Evolutionary conservation across 345 rosid genomes (phyloP).

Genomic region (Acer negundo): DNA sequence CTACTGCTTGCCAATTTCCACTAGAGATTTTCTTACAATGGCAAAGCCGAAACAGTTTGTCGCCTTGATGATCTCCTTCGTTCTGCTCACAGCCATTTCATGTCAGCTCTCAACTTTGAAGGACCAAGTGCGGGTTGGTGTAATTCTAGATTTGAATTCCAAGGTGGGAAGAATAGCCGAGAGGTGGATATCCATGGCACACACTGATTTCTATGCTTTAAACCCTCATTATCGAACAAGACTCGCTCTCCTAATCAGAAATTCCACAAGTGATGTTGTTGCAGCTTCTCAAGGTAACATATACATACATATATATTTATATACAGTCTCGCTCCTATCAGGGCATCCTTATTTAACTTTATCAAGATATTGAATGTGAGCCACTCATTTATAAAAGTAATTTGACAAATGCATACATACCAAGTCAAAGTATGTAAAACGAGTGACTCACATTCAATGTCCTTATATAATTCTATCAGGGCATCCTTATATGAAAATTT

Average conservation of each 20-base stretch:
- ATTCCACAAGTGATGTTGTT: conserved; percentile 29
- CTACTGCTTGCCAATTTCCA: too few relatives aligned
- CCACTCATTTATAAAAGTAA: too few relatives aligned
- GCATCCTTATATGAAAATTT: too few relatives aligned
- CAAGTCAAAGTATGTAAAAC: too few relatives aligned
- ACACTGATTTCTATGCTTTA: conserved; percentile 28
- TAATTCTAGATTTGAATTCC: conserved; percentile 37
- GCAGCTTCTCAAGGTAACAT: conserved; percentile 42
- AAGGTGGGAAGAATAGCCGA: conserved; percentile 15
- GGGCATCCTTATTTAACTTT: too few relatives aligned
- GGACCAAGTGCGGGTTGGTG: conserved; percentile 31
- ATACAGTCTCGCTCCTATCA: too few relatives aligned
- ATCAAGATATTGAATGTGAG: too few relatives aligned
- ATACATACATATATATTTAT: too few relatives aligned
- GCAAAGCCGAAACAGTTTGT: not conserved
- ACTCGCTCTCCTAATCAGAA: conserved; percentile 23
- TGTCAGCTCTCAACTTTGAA: not conserved
- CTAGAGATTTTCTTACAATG: not conserved
- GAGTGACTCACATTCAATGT: too few relatives aligned
- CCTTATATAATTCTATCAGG: too few relatives aligned
- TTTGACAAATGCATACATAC: too few relatives aligned
- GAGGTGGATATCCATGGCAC: conserved; percentile 30
- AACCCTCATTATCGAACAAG: conserved; percentile 32
- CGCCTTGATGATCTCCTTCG: not conserved
- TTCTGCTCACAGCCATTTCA: not conserved